Evolutionary conservation across 2,329 filamentous ascomycete genomes (phyloP).

Genomic region (Fonsecaea pedrosoi): DNA sequence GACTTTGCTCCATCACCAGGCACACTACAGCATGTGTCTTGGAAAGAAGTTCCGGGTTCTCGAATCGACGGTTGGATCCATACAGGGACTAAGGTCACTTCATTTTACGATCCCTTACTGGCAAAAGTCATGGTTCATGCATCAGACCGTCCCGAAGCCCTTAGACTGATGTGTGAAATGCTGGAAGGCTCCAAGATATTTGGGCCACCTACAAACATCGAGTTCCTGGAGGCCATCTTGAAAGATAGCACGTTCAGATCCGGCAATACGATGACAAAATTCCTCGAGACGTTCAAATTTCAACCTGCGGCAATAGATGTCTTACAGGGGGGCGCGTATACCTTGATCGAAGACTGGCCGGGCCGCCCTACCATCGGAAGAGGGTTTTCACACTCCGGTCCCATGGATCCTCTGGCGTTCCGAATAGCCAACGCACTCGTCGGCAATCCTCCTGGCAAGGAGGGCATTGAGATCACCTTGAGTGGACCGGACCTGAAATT

Average conservation of each 20-base stretch:
- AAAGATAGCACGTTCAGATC: slow-evolving; percentile 52
- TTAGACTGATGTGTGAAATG: slow-evolving; percentile 53
- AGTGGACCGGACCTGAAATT: slow-evolving; percentile 66
- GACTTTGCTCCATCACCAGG: slow-evolving; percentile 67
- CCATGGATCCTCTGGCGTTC: slow-evolving; percentile 67
- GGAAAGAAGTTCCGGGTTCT: slow-evolving; percentile 56
- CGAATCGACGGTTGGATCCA: slow-evolving; percentile 71
- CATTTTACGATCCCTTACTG: slow-evolving; percentile 65
- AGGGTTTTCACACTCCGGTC: slow-evolving; percentile 65
- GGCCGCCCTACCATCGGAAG: slow-evolving; percentile 63
- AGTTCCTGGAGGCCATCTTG: slow-evolving; percentile 62
- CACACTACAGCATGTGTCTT: slow-evolving; percentile 62
- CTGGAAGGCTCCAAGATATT: slow-evolving; percentile 57
- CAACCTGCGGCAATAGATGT: slow-evolving; percentile 62
- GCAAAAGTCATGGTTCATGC: slow-evolving; percentile 66
- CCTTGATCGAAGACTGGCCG: slow-evolving; percentile 65
- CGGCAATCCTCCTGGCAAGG: slow-evolving; percentile 60
- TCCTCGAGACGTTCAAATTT: slow-evolving; percentile 60
- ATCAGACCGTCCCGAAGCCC: slow-evolving; percentile 50
- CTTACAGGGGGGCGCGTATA: slow-evolving; percentile 63
- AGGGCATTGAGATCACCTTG: slow-evolving; percentile 66
- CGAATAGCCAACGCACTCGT: slow-evolving; percentile 66
- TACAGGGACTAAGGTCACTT: slow-evolving; percentile 62
- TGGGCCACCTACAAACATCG: slow-evolving; percentile 64
- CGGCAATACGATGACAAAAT: slow-evolving; percentile 64